Evolutionary conservation across 495 filamentous ascomycete species (phyloP), one percentile per base, ranked within the genome.

Genomic region (Xylaria venustula): DNA sequence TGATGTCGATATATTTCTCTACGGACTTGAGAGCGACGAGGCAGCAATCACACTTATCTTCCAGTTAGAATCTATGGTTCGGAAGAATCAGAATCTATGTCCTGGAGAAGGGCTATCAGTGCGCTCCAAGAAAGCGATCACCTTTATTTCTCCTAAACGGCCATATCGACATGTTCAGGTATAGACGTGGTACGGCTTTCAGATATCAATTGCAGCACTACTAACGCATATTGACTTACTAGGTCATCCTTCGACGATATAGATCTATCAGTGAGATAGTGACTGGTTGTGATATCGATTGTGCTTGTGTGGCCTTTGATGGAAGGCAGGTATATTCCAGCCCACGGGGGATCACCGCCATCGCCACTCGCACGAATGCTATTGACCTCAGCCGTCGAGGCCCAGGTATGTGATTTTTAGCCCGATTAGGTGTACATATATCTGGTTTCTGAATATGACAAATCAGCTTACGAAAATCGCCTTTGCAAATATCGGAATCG

Each of bases 1-100:
- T 2, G 87, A 90, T 73, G 83, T 90, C n/a, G 87, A 90, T 71
- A 73, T 90, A 7, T 90, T 89, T 71, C 66, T 90, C 9, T 85
- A 88, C 54, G 86, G 87, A 0, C 68, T 90, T 60, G 81, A 78
- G 23, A 83, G 87, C 58, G 74, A 75, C 6, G 75, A 85, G 57
- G 87, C 36, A 23, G 58, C 84, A 0, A 70, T 87, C 26, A 81
- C 84, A 55, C 88, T 88, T 67, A 88, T 90, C 60, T 79, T 81
- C 54, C 75, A 84, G 63, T 86, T 90, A 64, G 87, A 89, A 40
- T 40, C 37, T 40, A 40, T 40, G 37, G 37, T 40, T 3, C 37
- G 37, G 14, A 40, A 12, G 37, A 57, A 67, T 68, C 17, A 78
- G 72, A 22, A 79, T 89, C 63, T 49, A 30, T 32, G 23, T 22